A percentile compares a stretch with the other conserved stretches of the same genome.
Evolutionary conservation across 257 asterid species (phyloP).

Genomic region (Capsicum pubescens): DNA sequence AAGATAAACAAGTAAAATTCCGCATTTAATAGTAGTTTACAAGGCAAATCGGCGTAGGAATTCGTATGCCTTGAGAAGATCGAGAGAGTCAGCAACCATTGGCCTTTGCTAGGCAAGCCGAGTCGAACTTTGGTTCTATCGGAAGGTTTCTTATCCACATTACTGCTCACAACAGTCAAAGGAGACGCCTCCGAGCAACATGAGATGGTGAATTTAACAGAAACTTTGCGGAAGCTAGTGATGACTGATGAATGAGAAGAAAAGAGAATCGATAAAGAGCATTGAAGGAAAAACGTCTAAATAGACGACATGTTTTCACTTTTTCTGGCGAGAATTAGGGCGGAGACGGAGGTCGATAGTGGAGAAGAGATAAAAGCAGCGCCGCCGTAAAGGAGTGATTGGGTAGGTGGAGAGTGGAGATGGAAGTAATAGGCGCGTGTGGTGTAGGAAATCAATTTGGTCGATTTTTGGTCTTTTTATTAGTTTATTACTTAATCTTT

Average conservation of each 20-base stretch:
- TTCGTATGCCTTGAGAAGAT: constrained; percentile 75
- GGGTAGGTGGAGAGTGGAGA: not conserved
- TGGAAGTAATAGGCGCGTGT: constrained; percentile 10
- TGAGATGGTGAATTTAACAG: constrained; percentile 55
- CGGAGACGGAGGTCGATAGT: not conserved
- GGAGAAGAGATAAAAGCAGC: constrained; percentile 15
- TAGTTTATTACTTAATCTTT: too few species aligned
- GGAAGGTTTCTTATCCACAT: constrained; percentile 45
- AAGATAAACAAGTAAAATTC: not conserved
- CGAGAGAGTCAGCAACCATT: constrained; percentile 89
- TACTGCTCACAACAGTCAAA: constrained; percentile 39
- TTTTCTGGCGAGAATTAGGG: too few species aligned
- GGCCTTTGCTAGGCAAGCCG: constrained; percentile 99
- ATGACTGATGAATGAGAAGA: not conserved
- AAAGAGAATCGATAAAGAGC: constrained; percentile 4
- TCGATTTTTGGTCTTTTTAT: too few species aligned
- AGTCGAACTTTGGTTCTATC: constrained; percentile 78
- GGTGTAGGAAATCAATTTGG: not conserved
- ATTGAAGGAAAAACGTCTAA: constrained; percentile 22
- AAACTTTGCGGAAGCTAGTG: constrained; percentile 18
- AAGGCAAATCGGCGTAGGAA: not conserved
- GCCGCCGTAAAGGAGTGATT: not conserved
- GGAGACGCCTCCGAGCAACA: constrained; percentile 52
- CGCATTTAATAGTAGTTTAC: not conserved
- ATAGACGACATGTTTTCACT: not conserved